Percentiles rank a stretch among this genome's conserved stretches.
phyloP scores from a whole-genome alignment of 805 yeast genomes.

The Danielia reshetovae region DNA sequence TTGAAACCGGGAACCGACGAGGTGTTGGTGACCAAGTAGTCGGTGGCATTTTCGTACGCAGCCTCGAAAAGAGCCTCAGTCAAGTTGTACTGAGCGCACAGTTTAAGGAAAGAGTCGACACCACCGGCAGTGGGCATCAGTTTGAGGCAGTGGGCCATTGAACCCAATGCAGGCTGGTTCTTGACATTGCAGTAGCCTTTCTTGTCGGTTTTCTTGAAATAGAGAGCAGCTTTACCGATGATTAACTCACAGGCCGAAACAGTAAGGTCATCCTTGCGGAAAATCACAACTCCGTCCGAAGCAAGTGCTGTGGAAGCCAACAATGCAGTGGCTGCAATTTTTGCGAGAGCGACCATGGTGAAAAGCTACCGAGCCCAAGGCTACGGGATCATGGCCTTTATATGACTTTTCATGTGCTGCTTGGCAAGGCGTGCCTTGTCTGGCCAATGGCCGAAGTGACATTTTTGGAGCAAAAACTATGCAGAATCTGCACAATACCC shows the following conservation, averaged over 20 bases:
- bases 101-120: constrained; percentile 6
- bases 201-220: constrained; percentile 22
- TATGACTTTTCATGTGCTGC: too few relatives aligned
- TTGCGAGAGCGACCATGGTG: constrained; percentile 14
- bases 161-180: constrained; percentile 37
- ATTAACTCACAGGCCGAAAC: constrained; percentile 24
- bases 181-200: constrained; percentile 30
- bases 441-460: too few relatives aligned
- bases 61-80: constrained; percentile 30
- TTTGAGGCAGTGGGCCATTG: constrained; percentile 33
- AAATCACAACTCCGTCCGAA: constrained; percentile 18
- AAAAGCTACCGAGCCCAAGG: too few relatives aligned
- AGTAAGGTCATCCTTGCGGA: constrained; percentile 22
- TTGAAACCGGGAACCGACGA: constrained; percentile 29
- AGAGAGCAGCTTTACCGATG: constrained; percentile 23
- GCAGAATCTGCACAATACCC: too few relatives aligned
- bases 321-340: constrained; percentile 9
- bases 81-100: constrained; percentile 15
- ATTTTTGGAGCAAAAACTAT: too few relatives aligned
- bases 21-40: constrained; percentile 30
- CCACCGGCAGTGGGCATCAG: constrained; percentile 21
- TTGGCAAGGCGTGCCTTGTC: too few relatives aligned
- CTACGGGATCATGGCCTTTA: too few relatives aligned
- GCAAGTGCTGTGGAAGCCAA: constrained; percentile 14
- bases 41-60: constrained; percentile 40